Evolutionary conservation across 139 green algal genomes (phyloP).

Genomic region (Spirogloea muscicola): DNA sequence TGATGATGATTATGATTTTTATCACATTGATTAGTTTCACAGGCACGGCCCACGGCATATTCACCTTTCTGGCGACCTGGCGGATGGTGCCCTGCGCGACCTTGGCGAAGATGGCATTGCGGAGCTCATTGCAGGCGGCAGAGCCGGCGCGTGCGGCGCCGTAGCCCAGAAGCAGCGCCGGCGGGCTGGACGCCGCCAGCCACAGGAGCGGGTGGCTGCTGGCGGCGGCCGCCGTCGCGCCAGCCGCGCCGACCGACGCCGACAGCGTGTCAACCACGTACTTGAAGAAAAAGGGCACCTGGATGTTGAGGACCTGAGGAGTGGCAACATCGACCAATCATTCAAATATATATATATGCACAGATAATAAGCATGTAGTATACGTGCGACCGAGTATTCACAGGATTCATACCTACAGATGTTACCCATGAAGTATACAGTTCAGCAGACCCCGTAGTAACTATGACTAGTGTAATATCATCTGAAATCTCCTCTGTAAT

Average conservation of each 20-base stretch:
- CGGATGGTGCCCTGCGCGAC: conserved; percentile 52
- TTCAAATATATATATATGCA: too few species aligned
- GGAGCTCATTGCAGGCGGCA: conserved; percentile 57
- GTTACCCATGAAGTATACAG: too few species aligned
- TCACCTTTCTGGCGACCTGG: conserved; percentile 3
- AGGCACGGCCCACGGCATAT: too few species aligned
- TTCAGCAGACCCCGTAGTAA: too few species aligned
- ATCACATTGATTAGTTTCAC: conserved; percentile 61
- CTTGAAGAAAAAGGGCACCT: conserved; percentile 92
- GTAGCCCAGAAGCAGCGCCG: conserved; percentile 74
- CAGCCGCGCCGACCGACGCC: conserved; percentile 38
- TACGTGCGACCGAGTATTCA: too few species aligned
- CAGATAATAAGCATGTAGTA: too few species aligned
- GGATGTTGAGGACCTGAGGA: conserved; percentile 72
- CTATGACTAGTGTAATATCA: too few species aligned
- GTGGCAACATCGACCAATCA: too few species aligned
- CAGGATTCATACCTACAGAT: too few species aligned
- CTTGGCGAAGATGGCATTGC: conserved; percentile 88
- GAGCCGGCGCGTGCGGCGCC: conserved; percentile 55
- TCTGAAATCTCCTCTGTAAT: too few species aligned
- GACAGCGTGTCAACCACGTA: conserved; percentile 77
- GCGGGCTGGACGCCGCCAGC: conserved; percentile 52
- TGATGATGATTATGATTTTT: not conserved
- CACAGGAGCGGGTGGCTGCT: conserved; percentile 44
- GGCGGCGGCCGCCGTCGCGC: conserved; percentile 32